Evolutionary conservation across 768 basidiomycete genomes (phyloP).

Genomic region (Strobilomyces confusus): DNA sequence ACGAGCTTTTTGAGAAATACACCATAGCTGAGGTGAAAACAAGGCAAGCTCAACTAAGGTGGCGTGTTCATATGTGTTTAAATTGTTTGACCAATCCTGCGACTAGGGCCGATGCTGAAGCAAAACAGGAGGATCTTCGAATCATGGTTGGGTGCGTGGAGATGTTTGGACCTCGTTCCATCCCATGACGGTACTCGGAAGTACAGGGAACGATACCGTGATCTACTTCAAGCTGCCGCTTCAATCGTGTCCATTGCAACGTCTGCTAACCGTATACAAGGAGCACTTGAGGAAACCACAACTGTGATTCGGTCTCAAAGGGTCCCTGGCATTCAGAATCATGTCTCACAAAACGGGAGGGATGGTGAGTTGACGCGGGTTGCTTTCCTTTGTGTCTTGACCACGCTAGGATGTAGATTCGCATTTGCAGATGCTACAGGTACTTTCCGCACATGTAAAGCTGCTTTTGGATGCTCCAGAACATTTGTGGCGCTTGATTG

Average conservation of each 20-base stretch:
- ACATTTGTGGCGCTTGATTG: slow-evolving; percentile 84
- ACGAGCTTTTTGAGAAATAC: slow-evolving; percentile 68
- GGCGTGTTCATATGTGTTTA: slow-evolving; percentile 7
- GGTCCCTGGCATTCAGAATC: slow-evolving; percentile 41
- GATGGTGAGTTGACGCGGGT: slow-evolving; percentile 37
- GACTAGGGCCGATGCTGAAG: slow-evolving; percentile 71
- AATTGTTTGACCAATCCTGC: slow-evolving; percentile 4
- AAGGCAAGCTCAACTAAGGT: slow-evolving; percentile 70
- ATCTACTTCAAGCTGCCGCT: slow-evolving; percentile 79
- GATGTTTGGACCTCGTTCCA: background rate
- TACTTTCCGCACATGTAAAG: slow-evolving; percentile 85
- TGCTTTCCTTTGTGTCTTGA: background rate
- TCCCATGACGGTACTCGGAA: slow-evolving; percentile 43
- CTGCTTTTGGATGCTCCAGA: slow-evolving; percentile 90
- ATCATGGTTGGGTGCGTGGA: slow-evolving; percentile 87
- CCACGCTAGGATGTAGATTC: slow-evolving; percentile 41
- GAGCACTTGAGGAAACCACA: slow-evolving; percentile 61
- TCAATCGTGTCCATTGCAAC: slow-evolving; percentile 75
- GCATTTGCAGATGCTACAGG: slow-evolving; percentile 64
- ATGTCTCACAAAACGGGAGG: slow-evolving; percentile 33
- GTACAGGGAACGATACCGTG: slow-evolving; percentile 84
- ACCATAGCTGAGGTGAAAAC: slow-evolving; percentile 69
- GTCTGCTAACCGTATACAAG: slow-evolving; percentile 62
- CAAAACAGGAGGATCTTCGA: slow-evolving; percentile 82
- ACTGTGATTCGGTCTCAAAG: slow-evolving; percentile 47